These are phyloP conservation scores for Fusarium chlamydosporum DNA, from an alignment of 2,329 filamentous ascomycete species.

Conservation along the genomic window DNA sequence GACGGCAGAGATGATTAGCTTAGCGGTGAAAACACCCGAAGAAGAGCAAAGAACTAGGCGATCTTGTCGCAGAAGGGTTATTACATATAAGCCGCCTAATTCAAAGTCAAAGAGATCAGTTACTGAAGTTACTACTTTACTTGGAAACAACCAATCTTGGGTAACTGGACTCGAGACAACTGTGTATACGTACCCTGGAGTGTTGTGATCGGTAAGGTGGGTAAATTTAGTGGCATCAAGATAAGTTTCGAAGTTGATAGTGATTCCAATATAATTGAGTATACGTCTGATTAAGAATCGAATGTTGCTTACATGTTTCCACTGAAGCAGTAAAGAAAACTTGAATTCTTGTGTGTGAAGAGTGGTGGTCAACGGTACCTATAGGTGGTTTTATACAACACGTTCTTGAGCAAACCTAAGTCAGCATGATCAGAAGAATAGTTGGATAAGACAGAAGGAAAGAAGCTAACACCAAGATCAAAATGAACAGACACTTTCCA, in stretches of 20 bases:
- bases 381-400: too few species aligned
- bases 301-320: too few species aligned
- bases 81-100: not conserved
- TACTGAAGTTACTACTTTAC: not conserved
- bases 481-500: accelerated
- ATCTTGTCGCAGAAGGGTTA: not conserved
- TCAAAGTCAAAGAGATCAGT: not conserved
- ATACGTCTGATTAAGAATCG: too few species aligned
- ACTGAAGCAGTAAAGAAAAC: too few species aligned
- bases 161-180: not conserved
- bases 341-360: too few species aligned
- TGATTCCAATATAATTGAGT: too few species aligned
- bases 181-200: not conserved
- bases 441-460: accelerated
- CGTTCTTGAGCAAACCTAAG: not conserved
- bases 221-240: not conserved
- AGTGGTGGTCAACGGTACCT: too few species aligned
- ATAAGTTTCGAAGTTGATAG: not conserved
- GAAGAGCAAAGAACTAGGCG: not conserved
- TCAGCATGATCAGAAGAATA: not conserved
- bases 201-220: not conserved
- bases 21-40: not conserved
- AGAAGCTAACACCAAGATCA: not conserved
- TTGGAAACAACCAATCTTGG: too few species aligned
- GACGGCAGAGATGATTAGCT: not conserved